Conservation (phyloP, 2,329 filamentous ascomycete species). For the Cladophialophora immunda region DNA sequence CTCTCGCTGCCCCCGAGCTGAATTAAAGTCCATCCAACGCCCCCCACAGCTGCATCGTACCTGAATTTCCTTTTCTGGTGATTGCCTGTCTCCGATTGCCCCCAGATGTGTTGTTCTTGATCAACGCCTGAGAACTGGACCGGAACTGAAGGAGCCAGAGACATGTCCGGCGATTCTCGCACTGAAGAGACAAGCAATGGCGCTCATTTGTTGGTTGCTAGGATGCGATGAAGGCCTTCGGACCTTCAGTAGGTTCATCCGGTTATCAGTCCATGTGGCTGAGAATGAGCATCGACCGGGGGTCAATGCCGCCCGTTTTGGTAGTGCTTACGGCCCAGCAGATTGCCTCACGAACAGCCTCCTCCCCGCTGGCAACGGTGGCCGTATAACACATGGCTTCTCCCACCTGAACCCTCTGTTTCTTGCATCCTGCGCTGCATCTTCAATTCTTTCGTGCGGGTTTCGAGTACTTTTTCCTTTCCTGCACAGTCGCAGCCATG, state of each 20-base stretch:
- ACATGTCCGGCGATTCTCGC: neutral
- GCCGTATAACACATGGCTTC: conserved; percentile 20
- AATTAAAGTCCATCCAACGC: conserved; percentile 3
- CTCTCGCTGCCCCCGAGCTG: conserved; percentile 11
- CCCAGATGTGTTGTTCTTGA: neutral
- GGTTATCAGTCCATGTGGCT: conserved; percentile 21
- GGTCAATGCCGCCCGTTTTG: conserved; percentile 10
- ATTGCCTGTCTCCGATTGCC: neutral
- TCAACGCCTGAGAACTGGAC: neutral
- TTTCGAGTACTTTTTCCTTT: conserved; percentile 8
- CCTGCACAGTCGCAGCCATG: conserved; percentile 25
- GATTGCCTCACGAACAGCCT: conserved; percentile 25
- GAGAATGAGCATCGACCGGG: conserved; percentile 14
- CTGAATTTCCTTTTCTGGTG: conserved; percentile 4
- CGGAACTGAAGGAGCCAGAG: neutral
- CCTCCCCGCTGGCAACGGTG: conserved; percentile 17
- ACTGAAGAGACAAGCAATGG: neutral
- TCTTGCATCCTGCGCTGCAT: neutral
- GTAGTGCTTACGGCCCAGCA: conserved; percentile 34
- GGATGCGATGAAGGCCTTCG: neutral
- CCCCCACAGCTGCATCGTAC: conserved; percentile 9
- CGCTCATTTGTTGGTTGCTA: neutral
- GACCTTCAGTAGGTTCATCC: neutral
- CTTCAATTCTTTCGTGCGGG: conserved; percentile 6
- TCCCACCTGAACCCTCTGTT: conserved; percentile 2